Evolutionary conservation across 768 basidiomycete species (phyloP).

Genomic region (Boletus rubropictus): DNA sequence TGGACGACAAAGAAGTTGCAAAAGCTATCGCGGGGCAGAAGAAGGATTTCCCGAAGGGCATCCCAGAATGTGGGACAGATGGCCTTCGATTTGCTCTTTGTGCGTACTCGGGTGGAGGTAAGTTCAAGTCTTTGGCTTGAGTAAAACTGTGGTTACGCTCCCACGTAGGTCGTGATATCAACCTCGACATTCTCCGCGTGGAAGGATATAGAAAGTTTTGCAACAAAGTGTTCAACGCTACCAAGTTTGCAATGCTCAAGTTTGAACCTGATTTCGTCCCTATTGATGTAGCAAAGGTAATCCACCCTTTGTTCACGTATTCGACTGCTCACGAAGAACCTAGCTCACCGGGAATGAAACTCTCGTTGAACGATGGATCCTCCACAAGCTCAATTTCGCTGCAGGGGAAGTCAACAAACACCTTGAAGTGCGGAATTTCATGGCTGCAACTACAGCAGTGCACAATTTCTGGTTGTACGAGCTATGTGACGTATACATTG

Average conservation of each 20-base stretch:
- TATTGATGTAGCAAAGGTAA: conserved; percentile 58
- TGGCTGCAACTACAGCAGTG: conserved; percentile 76
- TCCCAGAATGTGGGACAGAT: conserved; percentile 97
- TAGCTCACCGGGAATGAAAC: conserved; percentile 87
- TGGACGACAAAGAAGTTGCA: conserved; percentile 86
- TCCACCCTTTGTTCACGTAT: conserved; percentile 7
- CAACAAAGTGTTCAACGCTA: conserved; percentile 99
- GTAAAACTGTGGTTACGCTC: background rate
- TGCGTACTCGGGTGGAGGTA: conserved; percentile 88
- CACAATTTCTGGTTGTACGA: conserved; percentile 99
- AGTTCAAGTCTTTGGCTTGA: conserved; percentile 3
- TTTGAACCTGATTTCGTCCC: conserved; percentile 82
- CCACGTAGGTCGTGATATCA: conserved; percentile 83
- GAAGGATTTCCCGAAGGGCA: conserved; percentile 98
- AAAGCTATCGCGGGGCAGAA: conserved; percentile 95
- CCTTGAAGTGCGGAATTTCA: conserved; percentile 82
- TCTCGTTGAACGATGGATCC: conserved; percentile 90
- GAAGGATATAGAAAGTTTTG: conserved; percentile 99
- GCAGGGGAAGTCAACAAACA: conserved; percentile 69
- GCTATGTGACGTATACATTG: conserved; percentile 98
- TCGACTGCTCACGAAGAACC: conserved; percentile 4
- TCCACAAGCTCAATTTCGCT: conserved; percentile 88
- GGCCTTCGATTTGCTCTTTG: conserved; percentile 93
- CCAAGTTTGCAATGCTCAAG: conserved; percentile 99
- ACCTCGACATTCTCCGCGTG: conserved; percentile 90